phyloP scores from a whole-genome alignment of 1,284 basidiomycete genomes.

The Peniophora sp. region DNA sequence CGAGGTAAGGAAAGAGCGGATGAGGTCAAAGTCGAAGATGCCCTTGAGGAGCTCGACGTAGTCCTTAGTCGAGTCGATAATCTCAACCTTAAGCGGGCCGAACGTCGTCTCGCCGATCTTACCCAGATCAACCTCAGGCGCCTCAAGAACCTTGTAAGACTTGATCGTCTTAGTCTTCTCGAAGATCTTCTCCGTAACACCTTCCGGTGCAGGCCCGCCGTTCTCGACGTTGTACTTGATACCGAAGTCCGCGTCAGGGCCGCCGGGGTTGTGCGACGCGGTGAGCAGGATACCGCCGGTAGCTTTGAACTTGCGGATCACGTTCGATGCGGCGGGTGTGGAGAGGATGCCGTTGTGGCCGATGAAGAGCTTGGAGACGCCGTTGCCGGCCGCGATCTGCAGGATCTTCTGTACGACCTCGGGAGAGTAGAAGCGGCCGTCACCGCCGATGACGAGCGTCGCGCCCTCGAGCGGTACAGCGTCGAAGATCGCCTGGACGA shows the following conservation, averaged over 20 bases:
- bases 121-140: slow-evolving; percentile 61
- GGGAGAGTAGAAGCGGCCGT: slow-evolving; percentile 90
- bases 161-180: slow-evolving; percentile 85
- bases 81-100: slow-evolving; percentile 79
- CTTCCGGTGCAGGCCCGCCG: slow-evolving; percentile 94
- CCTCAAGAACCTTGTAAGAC: slow-evolving; percentile 82
- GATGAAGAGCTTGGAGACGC: slow-evolving; percentile 83
- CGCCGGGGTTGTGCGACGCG: slow-evolving; percentile 97
- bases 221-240: slow-evolving; percentile 99
- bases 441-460: slow-evolving; percentile 94
- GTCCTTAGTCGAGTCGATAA: slow-evolving; percentile 93
- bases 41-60: slow-evolving; percentile 79
- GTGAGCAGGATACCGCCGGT: slow-evolving; percentile 96
- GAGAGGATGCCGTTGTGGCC: slow-evolving; percentile 91
- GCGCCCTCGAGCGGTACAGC: slow-evolving; percentile 79
- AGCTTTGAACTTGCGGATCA: slow-evolving; percentile 94
- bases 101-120: slow-evolving; percentile 77
- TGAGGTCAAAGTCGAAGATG: slow-evolving; percentile 94
- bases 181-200: slow-evolving; percentile 90
- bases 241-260: slow-evolving; percentile 95
- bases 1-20: slow-evolving; percentile 82
- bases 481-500: slow-evolving; percentile 90
- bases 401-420: slow-evolving; percentile 90
- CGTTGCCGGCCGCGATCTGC: slow-evolving; percentile 87
- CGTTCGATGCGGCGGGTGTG: slow-evolving; percentile 92